Evolutionary conservation across 73 alveolate species (phyloP).

Genomic region (Tetrahymena thermophila): DNA sequence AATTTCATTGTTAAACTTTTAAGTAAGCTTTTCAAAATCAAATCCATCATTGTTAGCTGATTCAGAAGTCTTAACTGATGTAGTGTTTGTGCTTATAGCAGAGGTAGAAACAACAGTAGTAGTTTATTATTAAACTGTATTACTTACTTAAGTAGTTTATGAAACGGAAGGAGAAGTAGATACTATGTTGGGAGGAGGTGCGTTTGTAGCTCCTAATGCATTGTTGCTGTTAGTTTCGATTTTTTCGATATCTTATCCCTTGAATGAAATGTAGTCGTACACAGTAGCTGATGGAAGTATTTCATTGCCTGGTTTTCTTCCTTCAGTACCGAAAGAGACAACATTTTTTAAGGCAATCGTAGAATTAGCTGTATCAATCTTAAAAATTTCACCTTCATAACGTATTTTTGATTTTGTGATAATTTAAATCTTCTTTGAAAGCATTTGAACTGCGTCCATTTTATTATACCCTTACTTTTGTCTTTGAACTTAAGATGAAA

Average conservation of each 20-base stretch:
- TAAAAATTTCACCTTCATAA: constrained; percentile 34
- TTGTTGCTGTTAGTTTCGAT: background rate
- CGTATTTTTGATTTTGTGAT: constrained; percentile 36
- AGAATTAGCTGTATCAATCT: constrained; percentile 26
- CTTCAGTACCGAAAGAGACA: constrained; percentile 42
- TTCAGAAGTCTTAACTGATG: background rate
- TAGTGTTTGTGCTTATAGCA: background rate
- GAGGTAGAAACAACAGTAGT: background rate
- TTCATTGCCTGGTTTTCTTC: constrained; percentile 43
- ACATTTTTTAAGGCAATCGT: constrained; percentile 42
- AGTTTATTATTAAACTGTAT: background rate
- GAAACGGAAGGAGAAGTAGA: background rate
- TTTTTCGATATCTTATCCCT: background rate
- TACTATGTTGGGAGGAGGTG: background rate
- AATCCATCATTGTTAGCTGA: background rate
- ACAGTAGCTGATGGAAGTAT: constrained; percentile 24
- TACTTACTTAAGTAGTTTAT: background rate
- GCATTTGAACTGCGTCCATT: background rate
- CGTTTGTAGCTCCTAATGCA: background rate
- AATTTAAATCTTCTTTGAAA: background rate
- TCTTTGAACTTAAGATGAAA: background rate
- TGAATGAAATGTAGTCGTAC: background rate
- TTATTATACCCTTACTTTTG: background rate
- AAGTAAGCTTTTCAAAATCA: background rate
- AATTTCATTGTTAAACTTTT: background rate